A percentile compares a stretch with the other conserved stretches of the same genome.
These are phyloP conservation scores for Aegilops umbellulata DNA, from an alignment of 176 grass and related monocot species.

Conservation along the genomic window DNA sequence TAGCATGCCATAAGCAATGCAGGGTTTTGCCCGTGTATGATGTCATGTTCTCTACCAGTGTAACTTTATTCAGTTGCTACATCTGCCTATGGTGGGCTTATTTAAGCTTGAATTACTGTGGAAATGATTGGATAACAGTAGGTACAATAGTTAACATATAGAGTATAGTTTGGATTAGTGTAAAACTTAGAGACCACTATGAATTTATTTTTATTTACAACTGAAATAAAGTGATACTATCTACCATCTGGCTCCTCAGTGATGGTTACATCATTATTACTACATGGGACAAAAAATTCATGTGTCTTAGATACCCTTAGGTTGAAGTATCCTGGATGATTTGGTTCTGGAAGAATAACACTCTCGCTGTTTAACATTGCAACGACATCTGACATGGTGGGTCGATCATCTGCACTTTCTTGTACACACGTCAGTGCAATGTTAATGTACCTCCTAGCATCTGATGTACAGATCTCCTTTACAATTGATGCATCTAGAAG, in stretches of 20 bases:
- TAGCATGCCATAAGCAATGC: no score
- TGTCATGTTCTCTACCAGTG: no score
- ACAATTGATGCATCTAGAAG: constrained; percentile 7
- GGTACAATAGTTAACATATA: no score
- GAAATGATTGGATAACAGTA: no score
- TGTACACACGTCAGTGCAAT: constrained; percentile 32
- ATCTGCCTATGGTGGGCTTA: no score
- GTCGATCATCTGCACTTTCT: constrained; percentile 23
- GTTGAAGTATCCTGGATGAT: constrained; percentile 32
- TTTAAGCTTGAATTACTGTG: no score
- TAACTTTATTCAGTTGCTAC: no score
- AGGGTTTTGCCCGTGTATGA: no score
- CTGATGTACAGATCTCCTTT: not conserved
- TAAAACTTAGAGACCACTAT: not conserved
- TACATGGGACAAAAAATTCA: not conserved
- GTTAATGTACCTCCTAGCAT: constrained; percentile 24
- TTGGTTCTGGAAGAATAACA: constrained; percentile 10
- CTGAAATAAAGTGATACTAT: not conserved
- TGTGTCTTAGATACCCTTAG: not conserved
- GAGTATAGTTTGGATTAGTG: no score
- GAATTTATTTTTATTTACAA: not conserved
- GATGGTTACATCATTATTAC: constrained; percentile 25
- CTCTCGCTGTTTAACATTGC: constrained; percentile 10
- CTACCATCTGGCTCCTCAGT: not conserved
- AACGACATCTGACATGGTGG: constrained; percentile 29